Base-by-base conservation (phyloP, 1,139 yeast genomes). In the Geotrichum restrictum region DNA sequence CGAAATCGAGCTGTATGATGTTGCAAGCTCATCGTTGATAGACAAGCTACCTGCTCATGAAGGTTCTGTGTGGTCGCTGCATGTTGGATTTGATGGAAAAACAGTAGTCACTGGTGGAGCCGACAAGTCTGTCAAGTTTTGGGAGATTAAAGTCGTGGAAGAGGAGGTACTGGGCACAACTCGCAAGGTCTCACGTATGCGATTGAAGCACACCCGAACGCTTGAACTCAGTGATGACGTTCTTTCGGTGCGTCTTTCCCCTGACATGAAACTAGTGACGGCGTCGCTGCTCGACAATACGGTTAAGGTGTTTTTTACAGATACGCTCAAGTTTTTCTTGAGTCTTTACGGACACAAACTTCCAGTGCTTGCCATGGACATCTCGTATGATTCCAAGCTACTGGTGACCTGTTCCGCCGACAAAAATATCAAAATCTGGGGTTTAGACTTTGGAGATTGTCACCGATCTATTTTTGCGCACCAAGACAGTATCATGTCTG, bases 401-500 rank as follows among this genome's bases (percentile, higher is more conserved):
- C 78, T 93, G 52, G 83, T 91, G 52, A 88, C 98, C 0, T 87
- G 96, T 5, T 88, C 97, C 0, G 98, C 98, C 0, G 99, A 93
- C 71, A 93, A 93, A 69, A 93, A 93, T 69, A 88, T 93, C 65
- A 89, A 94, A 69, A 85, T 93, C 55, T 93, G 99, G 99, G 99
- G 99, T 48, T 74, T 94, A 56, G 98, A 93, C 69, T 93, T 93
- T 68, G 99, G 99, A 69, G 99, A 93, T 70, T 93, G 98, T 74
- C 98, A 93, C 70, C 85, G 85, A 68, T 91, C 98, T 2, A 81
- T 93, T 33, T 93, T 94, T 69, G 99, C 95, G 1, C 99, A 93
- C 66, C 96, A 89, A 65, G 99, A 93, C 68, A 84, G 96, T 3
- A 86, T 93, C 56, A 88, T 93, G 95, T 78, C 79, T 60, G 96